phyloP scores from a whole-genome alignment of 352 stramenopile genomes.

The Phytophthora citricola region DNA sequence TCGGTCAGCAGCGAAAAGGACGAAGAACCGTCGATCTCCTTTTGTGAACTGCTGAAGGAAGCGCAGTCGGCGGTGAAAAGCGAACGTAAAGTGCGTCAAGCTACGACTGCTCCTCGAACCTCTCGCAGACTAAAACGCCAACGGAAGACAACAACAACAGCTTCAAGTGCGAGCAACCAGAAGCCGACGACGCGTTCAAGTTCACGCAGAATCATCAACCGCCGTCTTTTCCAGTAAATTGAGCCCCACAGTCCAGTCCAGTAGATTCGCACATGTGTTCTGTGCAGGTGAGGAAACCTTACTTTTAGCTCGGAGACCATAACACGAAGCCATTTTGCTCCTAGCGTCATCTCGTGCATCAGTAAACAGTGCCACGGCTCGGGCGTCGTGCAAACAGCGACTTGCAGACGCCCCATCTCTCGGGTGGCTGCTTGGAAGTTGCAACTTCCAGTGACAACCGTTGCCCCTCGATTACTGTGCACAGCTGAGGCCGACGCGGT shows the following conservation, averaged over 20 bases:
- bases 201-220: conserved; percentile 36
- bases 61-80: conserved; percentile 5
- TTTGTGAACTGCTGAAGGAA: conserved; percentile 21
- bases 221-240: conserved; percentile 34
- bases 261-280: too few relatives aligned
- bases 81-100: neutral
- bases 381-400: conserved; percentile 14
- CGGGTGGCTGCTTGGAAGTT: neutral
- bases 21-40: conserved; percentile 11
- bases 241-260: neutral
- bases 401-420: conserved; percentile 9
- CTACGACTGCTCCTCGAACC: conserved; percentile 25
- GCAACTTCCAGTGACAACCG: neutral
- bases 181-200: conserved; percentile 27
- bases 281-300: too few relatives aligned
- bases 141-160: conserved; percentile 2
- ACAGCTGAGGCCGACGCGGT: conserved; percentile 6
- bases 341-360: conserved; percentile 8
- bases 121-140: neutral
- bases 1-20: neutral
- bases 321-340: neutral
- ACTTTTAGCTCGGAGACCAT: neutral
- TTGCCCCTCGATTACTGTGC: conserved; percentile 1
- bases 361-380: conserved; percentile 8
- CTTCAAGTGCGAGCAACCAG: neutral